Evolutionary conservation across 2,329 filamentous ascomycete genomes (phyloP).

Genomic region (Aspergillus neotritici): DNA sequence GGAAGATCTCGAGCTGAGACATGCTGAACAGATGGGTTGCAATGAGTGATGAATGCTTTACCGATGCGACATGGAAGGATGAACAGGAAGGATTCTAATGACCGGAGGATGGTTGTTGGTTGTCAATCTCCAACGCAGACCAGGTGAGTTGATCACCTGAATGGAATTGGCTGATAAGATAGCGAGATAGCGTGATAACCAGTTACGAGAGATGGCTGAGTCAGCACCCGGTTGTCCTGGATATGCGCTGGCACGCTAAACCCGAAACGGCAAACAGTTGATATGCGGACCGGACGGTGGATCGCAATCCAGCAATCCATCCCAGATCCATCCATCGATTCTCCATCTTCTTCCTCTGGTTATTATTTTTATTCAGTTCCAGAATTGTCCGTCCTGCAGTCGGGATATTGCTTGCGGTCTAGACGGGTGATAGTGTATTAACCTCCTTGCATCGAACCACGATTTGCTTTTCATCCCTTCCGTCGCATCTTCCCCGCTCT

Average conservation of each 20-base stretch:
- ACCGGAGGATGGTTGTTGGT: background rate
- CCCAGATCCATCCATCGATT: no score
- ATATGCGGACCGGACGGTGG: slow-evolving; percentile 11
- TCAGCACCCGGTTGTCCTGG: slow-evolving; percentile 35
- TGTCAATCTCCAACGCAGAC: background rate
- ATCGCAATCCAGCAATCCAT: slow-evolving; percentile 9
- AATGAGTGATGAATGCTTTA: no score
- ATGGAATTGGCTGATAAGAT: slow-evolving; percentile 19
- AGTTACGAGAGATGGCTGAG: slow-evolving; percentile 18
- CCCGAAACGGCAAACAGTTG: slow-evolving; percentile 39
- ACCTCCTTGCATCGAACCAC: no score
- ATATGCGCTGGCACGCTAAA: slow-evolving; percentile 37
- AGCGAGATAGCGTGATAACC: slow-evolving; percentile 15
- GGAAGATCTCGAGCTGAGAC: slow-evolving; percentile 33
- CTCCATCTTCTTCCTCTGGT: slow-evolving; percentile 6
- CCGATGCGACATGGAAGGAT: background rate
- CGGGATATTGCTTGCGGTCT: no score
- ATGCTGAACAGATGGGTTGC: slow-evolving; percentile 12
- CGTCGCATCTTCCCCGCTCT: slow-evolving; percentile 1
- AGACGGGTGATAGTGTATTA: no score
- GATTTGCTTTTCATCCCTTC: background rate
- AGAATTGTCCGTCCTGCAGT: background rate
- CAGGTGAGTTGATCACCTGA: slow-evolving; percentile 5
- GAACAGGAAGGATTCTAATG: background rate
- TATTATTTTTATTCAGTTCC: background rate